These are phyloP conservation scores for Avena atlantica DNA, from an alignment of 176 grass and related monocot species.

Conservation along the genomic window DNA sequence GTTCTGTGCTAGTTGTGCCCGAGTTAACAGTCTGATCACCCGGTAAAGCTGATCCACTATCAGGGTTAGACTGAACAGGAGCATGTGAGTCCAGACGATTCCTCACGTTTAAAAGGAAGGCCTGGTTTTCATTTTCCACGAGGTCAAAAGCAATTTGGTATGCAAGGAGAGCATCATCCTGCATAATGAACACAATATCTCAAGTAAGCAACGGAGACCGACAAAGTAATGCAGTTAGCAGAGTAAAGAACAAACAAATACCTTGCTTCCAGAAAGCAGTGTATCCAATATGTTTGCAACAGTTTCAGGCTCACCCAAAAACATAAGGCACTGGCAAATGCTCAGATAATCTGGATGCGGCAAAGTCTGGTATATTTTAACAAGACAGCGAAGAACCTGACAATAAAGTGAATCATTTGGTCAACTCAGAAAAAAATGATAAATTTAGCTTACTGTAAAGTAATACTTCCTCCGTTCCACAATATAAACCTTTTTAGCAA, in stretches of 20 bases:
- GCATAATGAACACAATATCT: constrained; percentile 47
- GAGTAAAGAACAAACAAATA: constrained; percentile 49
- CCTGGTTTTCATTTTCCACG: constrained; percentile 98
- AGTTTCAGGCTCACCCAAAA: constrained; percentile 80
- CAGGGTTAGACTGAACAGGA: constrained; percentile 35
- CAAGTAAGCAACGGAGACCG: constrained; percentile 23
- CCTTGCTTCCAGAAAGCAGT: constrained; percentile 86
- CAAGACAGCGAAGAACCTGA: constrained; percentile 86
- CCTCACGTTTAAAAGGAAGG: constrained; percentile 83
- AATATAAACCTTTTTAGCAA: no score
- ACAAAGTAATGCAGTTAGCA: constrained; percentile 12
- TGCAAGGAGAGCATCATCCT: constrained; percentile 92
- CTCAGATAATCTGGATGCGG: constrained; percentile 89
- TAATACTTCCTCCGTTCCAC: not conserved
- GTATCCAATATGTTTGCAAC: constrained; percentile 89
- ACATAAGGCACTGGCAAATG: constrained; percentile 98
- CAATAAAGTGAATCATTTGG: constrained; percentile 30
- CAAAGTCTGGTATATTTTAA: constrained; percentile 90
- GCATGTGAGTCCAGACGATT: constrained; percentile 50
- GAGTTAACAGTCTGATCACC: constrained; percentile 55
- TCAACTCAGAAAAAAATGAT: not conserved
- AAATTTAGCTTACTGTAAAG: constrained; percentile 7
- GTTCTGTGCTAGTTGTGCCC: constrained; percentile 48
- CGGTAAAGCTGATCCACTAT: constrained; percentile 45
- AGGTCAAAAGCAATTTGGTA: constrained; percentile 99